Conservation (phyloP, 805 yeast genomes). For the Wickerhamiella galacta region DNA sequence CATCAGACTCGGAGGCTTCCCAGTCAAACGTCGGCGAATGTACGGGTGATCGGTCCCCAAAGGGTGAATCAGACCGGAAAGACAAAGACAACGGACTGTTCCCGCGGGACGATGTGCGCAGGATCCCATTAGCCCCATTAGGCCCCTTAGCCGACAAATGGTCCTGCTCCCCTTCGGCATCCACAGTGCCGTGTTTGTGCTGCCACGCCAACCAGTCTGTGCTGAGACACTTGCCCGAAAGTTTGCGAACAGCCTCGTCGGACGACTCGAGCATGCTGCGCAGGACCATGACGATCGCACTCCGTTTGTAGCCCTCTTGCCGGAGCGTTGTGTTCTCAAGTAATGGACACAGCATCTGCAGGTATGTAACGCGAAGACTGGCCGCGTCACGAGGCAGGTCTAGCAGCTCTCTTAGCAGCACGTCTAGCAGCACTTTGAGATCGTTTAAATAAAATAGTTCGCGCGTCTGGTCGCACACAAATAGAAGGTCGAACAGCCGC, state of each 20-base stretch:
- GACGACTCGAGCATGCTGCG: conserved; percentile 6
- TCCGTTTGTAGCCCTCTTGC: conserved; percentile 38
- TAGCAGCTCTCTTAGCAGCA: conserved; percentile 60
- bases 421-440: conserved; percentile 66
- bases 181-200: too few relatives aligned
- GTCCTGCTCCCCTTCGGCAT: too few relatives aligned
- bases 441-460: conserved; percentile 71
- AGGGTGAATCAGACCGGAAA: too few relatives aligned
- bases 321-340: conserved; percentile 47
- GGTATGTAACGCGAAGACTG: conserved; percentile 46
- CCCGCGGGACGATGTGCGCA: too few relatives aligned
- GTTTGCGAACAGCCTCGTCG: too few relatives aligned
- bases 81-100: too few relatives aligned
- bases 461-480: conserved; percentile 47
- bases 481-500: conserved; percentile 57
- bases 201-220: conserved; percentile 4
- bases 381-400: conserved; percentile 46
- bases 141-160: too few relatives aligned
- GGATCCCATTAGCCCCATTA: too few relatives aligned
- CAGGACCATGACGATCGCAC: conserved; percentile 36
- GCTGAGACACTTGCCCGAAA: conserved; percentile 4
- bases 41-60: too few relatives aligned
- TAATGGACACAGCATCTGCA: conserved; percentile 60
- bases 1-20: too few relatives aligned
- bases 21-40: too few relatives aligned